phyloP scores from a whole-genome alignment of 805 yeast genomes.

The Candida sanyiensis region DNA sequence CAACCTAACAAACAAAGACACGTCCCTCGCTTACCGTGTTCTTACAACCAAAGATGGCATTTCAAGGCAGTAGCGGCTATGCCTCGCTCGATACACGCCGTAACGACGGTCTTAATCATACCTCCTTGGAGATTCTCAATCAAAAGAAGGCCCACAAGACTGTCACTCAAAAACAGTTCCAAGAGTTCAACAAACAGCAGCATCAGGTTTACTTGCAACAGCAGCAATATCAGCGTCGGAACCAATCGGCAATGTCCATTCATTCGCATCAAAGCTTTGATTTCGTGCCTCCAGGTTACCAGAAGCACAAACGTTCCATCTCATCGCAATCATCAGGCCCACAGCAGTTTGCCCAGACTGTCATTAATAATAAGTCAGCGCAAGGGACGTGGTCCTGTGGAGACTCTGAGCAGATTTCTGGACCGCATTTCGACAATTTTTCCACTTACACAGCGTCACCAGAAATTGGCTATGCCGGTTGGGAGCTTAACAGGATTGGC shows the following conservation, averaged over 20 bases:
- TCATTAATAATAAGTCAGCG: no score
- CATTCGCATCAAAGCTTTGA: conserved; percentile 5
- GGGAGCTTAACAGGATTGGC: conserved; percentile 8
- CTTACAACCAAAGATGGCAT: no score
- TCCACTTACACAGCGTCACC: conserved; percentile 13
- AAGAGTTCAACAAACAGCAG: conserved; percentile 20
- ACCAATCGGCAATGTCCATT: conserved; percentile 7
- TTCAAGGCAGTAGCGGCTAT: no score
- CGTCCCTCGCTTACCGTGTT: no score
- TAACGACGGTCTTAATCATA: conserved; percentile 21
- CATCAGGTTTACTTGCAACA: conserved; percentile 3
- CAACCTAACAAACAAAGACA: no score
- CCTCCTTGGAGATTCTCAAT: conserved; percentile 21
- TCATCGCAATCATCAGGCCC: neutral
- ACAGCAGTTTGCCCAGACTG: neutral
- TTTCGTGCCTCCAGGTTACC: conserved; percentile 7
- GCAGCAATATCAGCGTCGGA: conserved; percentile 1
- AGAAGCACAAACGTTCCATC: neutral
- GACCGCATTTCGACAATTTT: conserved; percentile 3
- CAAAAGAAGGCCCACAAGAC: conserved; percentile 23
- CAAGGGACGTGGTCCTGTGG: conserved; percentile 10
- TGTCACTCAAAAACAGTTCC: conserved; percentile 22
- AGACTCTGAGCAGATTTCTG: neutral
- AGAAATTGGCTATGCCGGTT: conserved; percentile 11
- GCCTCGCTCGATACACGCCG: conserved; percentile 18